Conservation (phyloP, 768 basidiomycete genomes). For the Amanita rubescens region DNA sequence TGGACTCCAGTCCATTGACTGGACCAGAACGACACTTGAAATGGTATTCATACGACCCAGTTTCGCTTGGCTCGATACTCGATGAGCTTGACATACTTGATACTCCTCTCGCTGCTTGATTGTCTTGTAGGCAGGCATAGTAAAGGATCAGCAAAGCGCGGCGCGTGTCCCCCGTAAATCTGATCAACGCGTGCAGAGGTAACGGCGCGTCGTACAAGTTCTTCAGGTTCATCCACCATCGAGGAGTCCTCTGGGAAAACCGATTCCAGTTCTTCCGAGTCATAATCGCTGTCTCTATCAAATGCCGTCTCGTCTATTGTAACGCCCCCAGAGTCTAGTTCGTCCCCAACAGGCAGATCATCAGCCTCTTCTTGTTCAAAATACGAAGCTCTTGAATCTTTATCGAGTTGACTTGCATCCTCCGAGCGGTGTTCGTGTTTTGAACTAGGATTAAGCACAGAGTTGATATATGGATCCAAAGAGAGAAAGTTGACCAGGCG, state of each 20-base stretch:
- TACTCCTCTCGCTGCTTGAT: slow-evolving; percentile 1
- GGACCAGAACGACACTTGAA: background rate
- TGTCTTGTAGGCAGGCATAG: slow-evolving; percentile 22
- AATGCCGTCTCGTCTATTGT: background rate
- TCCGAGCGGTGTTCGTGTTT: slow-evolving; percentile 8
- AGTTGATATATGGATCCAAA: slow-evolving; percentile 66
- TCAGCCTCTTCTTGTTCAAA: background rate
- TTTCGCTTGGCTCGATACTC: background rate
- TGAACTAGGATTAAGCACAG: slow-evolving; percentile 10
- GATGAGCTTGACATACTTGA: background rate
- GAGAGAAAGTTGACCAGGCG: slow-evolving; percentile 80
- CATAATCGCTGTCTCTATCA: background rate
- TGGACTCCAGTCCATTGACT: background rate
- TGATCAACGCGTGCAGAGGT: slow-evolving; percentile 21
- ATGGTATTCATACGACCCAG: background rate
- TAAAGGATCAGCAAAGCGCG: slow-evolving; percentile 35
- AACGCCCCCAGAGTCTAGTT: background rate
- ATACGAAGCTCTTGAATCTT: background rate
- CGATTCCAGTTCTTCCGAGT: background rate
- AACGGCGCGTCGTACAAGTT: slow-evolving; percentile 27
- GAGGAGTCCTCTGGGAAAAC: background rate
- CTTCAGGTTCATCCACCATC: slow-evolving; percentile 18
- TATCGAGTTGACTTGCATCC: background rate
- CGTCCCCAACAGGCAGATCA: background rate
- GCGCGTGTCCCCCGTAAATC: slow-evolving; percentile 18